Evolutionary conservation across 768 basidiomycete species (phyloP).

Genomic region (Mycena kentingensis): DNA sequence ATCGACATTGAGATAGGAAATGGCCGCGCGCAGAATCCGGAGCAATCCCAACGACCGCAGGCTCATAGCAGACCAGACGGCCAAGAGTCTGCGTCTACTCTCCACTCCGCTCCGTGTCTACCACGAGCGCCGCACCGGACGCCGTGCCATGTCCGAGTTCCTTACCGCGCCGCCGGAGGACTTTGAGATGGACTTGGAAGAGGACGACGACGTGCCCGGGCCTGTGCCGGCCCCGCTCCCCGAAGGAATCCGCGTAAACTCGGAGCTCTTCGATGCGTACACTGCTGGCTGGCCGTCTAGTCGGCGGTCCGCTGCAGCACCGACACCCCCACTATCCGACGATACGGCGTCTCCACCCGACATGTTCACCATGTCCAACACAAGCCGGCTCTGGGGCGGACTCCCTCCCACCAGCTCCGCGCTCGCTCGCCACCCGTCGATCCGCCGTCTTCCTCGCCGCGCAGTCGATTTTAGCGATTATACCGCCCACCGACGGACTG

Average conservation of each 20-base stretch:
- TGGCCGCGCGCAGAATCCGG: conserved; percentile 70
- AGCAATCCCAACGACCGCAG: conserved; percentile 53
- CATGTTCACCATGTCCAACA: conserved; percentile 19
- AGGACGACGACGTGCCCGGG: conserved; percentile 67
- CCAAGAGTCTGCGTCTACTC: conserved; percentile 59
- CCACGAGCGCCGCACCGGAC: conserved; percentile 44
- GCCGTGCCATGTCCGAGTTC: conserved; percentile 54
- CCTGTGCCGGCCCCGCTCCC: conserved; percentile 38
- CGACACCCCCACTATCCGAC: conserved; percentile 31
- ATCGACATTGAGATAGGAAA: conserved; percentile 67
- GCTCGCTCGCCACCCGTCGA: conserved; percentile 59
- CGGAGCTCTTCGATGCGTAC: conserved; percentile 70
- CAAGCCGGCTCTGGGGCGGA: conserved; percentile 5
- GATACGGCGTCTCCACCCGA: conserved; percentile 29
- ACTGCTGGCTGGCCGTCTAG: conserved; percentile 15
- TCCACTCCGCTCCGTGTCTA: conserved; percentile 57
- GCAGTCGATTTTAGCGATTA: conserved; percentile 74
- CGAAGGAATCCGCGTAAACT: conserved; percentile 60
- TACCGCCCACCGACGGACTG: conserved; percentile 62
- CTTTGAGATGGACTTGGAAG: conserved; percentile 64
- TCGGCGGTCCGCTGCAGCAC: conserved; percentile 24
- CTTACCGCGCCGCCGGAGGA: conserved; percentile 52
- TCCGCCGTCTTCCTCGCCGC: conserved; percentile 59
- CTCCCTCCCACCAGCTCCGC: conserved; percentile 30
- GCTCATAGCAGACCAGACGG: conserved; percentile 69